Percentiles rank a stretch among this genome's conserved stretches.
phyloP scores from a whole-genome alignment of 2,329 filamentous ascomycete species.

The Thelonectria rubi region DNA sequence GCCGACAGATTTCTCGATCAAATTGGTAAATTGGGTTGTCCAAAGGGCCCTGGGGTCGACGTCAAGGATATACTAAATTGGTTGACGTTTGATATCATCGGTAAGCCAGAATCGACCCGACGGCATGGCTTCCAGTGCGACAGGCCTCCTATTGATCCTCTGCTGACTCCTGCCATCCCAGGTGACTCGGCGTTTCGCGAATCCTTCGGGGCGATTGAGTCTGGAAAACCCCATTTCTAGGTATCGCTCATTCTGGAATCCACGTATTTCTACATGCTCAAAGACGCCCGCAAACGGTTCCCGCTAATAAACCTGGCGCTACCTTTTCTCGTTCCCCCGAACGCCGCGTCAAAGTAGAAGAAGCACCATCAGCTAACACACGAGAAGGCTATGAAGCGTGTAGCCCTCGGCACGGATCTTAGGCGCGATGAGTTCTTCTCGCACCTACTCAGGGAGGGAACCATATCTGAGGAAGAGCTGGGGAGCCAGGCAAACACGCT shows the following conservation, averaged over 20 bases:
- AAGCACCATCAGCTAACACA: constrained; percentile 8
- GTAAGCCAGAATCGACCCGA: not conserved
- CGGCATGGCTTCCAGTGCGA: not conserved
- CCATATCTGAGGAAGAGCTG: constrained; percentile 9
- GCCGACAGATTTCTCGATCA: constrained; percentile 10
- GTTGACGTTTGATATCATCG: constrained; percentile 30
- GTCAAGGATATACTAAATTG: constrained; percentile 23
- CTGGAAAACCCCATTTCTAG: constrained; percentile 20
- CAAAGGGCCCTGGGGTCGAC: not conserved
- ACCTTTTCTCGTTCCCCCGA: constrained; percentile 15
- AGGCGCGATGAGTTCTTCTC: constrained; percentile 28
- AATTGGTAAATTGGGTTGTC: constrained; percentile 5
- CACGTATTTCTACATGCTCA: not conserved
- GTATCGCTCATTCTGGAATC: constrained; percentile 14
- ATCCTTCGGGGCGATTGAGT: constrained; percentile 23
- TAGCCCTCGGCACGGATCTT: constrained; percentile 5
- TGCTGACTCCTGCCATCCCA: not conserved
- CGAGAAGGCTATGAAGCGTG: constrained; percentile 13
- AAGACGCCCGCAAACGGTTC: constrained; percentile 16
- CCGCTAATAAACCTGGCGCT: constrained; percentile 4
- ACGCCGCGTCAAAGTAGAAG: not conserved
- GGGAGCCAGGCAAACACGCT: constrained; percentile 30
- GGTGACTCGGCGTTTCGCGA: constrained; percentile 28
- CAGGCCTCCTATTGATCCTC: not conserved
- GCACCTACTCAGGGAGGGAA: constrained; percentile 10